Evolutionary conservation across 306 rosid species (phyloP).

Genomic region (Abrus pulchellus): DNA sequence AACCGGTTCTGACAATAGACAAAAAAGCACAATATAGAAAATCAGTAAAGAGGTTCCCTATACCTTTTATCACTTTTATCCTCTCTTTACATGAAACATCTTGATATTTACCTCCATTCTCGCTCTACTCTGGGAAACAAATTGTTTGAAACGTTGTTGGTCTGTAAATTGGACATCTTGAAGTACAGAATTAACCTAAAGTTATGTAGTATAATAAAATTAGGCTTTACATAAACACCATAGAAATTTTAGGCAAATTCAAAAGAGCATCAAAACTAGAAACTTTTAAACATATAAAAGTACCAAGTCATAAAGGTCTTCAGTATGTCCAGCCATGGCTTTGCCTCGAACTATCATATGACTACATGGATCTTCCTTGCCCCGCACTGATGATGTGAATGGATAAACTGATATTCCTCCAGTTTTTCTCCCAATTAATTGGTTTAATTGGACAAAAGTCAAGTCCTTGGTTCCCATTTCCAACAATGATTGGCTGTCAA

Average conservation of each 20-base stretch:
- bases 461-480: conserved; percentile 99
- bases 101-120: conserved; percentile 87
- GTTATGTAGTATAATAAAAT: conserved; percentile 43
- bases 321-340: conserved; percentile 91
- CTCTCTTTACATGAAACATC: conserved; percentile 5
- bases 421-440: conserved; percentile 96
- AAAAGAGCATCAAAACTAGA: conserved; percentile 4
- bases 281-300: conserved; percentile 27
- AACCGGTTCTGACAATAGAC: conserved; percentile 76
- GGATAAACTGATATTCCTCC: conserved; percentile 99
- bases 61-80: conserved; percentile 32
- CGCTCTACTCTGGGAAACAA: conserved; percentile 95
- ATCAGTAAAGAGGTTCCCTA: conserved; percentile 25
- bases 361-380: conserved; percentile 83
- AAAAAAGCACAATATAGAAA: conserved; percentile 35
- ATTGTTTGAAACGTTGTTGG: conserved; percentile 96
- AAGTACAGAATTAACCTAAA: conserved; percentile 81
- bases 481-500: conserved; percentile 92
- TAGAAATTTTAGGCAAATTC: conserved; percentile 4
- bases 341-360: conserved; percentile 92
- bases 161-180: conserved; percentile 98
- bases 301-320: conserved; percentile 93
- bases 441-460: conserved; percentile 93
- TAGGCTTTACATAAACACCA: conserved; percentile 39
- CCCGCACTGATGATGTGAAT: conserved; percentile 82